Evolutionary conservation across 148 eudicot species (phyloP).

Genomic region (Euryodendron excelsum): DNA sequence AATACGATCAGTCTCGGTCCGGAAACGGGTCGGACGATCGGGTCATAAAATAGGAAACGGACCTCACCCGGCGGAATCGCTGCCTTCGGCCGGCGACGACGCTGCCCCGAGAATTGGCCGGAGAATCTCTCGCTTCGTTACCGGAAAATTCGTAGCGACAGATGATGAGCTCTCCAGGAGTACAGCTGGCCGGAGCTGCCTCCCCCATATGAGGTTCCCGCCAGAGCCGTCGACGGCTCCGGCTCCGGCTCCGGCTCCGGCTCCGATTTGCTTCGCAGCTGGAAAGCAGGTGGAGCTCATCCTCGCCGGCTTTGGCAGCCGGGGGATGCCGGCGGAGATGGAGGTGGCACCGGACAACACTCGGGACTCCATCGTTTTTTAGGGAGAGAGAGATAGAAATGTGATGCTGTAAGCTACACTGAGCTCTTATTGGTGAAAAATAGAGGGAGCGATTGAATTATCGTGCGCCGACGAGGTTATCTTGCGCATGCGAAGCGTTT

Average conservation of each 20-base stretch:
- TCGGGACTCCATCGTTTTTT: conserved; percentile 68
- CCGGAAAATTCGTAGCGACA: neutral
- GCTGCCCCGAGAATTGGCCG: conserved; percentile 73
- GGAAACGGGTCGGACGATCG: conserved; percentile 18
- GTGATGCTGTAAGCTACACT: neutral
- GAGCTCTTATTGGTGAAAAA: neutral
- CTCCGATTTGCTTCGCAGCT: conserved; percentile 23
- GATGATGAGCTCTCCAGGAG: conserved; percentile 42
- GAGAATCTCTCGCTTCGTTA: conserved; percentile 40
- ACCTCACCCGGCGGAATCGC: conserved; percentile 97
- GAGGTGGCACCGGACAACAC: conserved; percentile 63
- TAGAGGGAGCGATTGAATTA: conserved; percentile 17
- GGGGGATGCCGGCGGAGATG: conserved; percentile 52
- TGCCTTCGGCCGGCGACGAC: conserved; percentile 46
- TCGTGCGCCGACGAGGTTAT: conserved; percentile 29
- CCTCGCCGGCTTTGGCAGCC: conserved; percentile 32
- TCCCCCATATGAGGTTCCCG: conserved; percentile 76
- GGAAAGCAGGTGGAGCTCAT: conserved; percentile 15
- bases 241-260: conserved; percentile 22
- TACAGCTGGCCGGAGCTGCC: conserved; percentile 76
- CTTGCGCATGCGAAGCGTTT: conserved; percentile 23
- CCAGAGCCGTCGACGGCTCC: conserved; percentile 41
- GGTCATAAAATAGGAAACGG: conserved; percentile 40
- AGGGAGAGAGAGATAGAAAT: neutral
- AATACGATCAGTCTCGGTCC: conserved; percentile 11